A percentile compares a stretch with the other conserved stretches of the same genome.
Evolutionary conservation across 2,329 filamentous ascomycete genomes (phyloP).

Genomic region (Colletotrichum tropicicola): DNA sequence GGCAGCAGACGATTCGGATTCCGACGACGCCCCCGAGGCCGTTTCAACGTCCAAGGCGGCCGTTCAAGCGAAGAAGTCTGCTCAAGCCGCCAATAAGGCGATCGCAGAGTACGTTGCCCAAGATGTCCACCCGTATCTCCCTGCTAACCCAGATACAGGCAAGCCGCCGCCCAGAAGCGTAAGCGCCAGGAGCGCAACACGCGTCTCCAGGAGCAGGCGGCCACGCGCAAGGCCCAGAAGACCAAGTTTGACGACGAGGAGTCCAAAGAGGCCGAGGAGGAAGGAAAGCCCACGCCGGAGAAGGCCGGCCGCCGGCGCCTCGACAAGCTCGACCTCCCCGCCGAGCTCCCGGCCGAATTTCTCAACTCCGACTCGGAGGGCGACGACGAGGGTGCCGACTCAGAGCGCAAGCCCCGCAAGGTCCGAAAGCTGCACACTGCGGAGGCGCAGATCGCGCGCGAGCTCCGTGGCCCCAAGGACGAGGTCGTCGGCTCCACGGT

Average conservation of each 20-base stretch:
- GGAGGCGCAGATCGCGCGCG: constrained; percentile 47
- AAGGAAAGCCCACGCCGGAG: constrained; percentile 33
- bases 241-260: constrained; percentile 11
- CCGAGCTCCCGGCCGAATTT: constrained; percentile 61
- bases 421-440: constrained; percentile 54
- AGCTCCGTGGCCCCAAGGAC: constrained; percentile 49
- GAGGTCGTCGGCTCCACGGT: constrained; percentile 61
- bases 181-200: constrained; percentile 65
- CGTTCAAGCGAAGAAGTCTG: constrained; percentile 53
- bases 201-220: constrained; percentile 64
- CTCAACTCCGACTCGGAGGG: constrained; percentile 61
- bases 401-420: constrained; percentile 41
- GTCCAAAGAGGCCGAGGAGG: constrained; percentile 1
- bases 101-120: constrained; percentile 56
- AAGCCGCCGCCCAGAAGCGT: constrained; percentile 59
- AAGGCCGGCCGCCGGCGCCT: constrained; percentile 35
- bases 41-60: constrained; percentile 63
- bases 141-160: constrained; percentile 44
- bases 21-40: constrained; percentile 66
- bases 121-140: no score
- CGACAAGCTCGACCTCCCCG: constrained; percentile 49
- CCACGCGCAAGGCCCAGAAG: constrained; percentile 52
- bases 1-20: constrained; percentile 55
- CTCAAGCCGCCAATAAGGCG: constrained; percentile 57
- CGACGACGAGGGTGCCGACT: constrained; percentile 39